A percentile compares a stretch with the other conserved stretches of the same genome.
Conservation (phyloP, 371 early-diverging fungal species). For the Apophysomyces variabilis region DNA sequence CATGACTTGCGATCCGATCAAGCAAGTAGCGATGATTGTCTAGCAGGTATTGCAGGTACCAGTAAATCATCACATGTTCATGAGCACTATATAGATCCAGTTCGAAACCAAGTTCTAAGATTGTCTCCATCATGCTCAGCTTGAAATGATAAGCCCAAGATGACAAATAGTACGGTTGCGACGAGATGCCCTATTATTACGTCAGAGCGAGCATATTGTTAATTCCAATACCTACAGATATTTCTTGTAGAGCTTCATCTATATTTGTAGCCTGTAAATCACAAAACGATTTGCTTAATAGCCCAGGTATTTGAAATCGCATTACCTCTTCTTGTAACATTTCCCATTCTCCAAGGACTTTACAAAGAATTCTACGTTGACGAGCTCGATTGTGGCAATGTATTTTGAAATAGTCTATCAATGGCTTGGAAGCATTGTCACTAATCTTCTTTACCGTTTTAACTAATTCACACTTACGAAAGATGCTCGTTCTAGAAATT, state of each 20-base stretch:
- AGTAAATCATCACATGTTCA: conserved; percentile 71
- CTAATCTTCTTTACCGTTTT: not conserved
- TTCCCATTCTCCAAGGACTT: conserved; percentile 71
- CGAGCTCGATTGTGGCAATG: conserved; percentile 75
- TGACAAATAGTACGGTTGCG: conserved; percentile 63
- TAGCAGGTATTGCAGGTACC: conserved; percentile 45
- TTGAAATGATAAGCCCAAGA: conserved; percentile 79
- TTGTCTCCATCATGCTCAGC: conserved; percentile 61
- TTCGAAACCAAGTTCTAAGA: conserved; percentile 71
- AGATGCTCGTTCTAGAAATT: conserved; percentile 41
- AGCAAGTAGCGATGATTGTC: conserved; percentile 39
- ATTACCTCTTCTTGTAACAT: conserved; percentile 61
- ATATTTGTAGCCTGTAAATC: conserved; percentile 30
- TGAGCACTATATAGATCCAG: conserved; percentile 70
- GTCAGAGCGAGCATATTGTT: not conserved
- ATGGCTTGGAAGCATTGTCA: conserved; percentile 36
- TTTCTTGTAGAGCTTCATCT: conserved; percentile 33
- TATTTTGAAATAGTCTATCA: conserved; percentile 64
- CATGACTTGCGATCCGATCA: conserved; percentile 33
- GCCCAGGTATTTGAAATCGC: not conserved
- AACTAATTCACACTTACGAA: conserved; percentile 24
- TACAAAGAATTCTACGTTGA: conserved; percentile 66
- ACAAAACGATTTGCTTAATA: not conserved
- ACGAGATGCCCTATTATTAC: conserved; percentile 8
- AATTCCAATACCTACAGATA: conserved; percentile 14